phyloP scores from a whole-genome alignment of 805 yeast species.

The Candida vaughaniae region DNA sequence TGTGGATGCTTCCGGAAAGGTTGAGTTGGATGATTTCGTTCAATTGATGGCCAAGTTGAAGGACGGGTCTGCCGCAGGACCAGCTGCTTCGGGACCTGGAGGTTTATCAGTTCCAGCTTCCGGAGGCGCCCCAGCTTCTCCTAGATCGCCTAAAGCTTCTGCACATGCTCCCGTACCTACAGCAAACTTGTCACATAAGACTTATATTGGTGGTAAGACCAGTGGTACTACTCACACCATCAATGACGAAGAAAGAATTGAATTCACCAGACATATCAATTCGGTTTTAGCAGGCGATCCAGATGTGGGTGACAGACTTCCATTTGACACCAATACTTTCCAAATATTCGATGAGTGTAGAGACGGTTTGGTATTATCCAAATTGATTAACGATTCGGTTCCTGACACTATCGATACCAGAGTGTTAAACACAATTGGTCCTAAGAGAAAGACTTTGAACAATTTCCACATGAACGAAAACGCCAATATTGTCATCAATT shows the following conservation, averaged over 20 bases:
- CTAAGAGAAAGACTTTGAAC: constrained; percentile 72
- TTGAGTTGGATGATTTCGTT: constrained; percentile 93
- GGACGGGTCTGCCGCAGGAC: constrained; percentile 31
- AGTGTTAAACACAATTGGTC: constrained; percentile 85
- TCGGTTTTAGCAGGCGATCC: constrained; percentile 86
- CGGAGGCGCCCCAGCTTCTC: constrained; percentile 14
- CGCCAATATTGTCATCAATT: constrained; percentile 95
- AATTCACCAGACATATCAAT: constrained; percentile 94
- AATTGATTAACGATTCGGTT: constrained; percentile 94
- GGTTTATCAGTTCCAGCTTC: constrained; percentile 17
- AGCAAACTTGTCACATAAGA: constrained; percentile 53
- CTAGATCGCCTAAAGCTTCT: constrained; percentile 22
- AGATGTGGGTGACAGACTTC: constrained; percentile 79
- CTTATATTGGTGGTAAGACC: constrained; percentile 81
- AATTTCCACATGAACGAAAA: constrained; percentile 95
- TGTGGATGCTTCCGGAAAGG: constrained; percentile 96
- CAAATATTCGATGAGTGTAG: constrained; percentile 96
- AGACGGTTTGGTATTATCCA: constrained; percentile 90
- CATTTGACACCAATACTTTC: constrained; percentile 90
- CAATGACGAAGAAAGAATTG: constrained; percentile 94
- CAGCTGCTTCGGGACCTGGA: background rate
- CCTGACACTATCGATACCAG: constrained; percentile 98
- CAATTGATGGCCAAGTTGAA: constrained; percentile 77
- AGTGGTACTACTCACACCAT: constrained; percentile 94
- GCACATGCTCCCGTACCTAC: constrained; percentile 40